Base-by-base conservation (phyloP, 306 rosid species). In the Prosopis cineraria region DNA sequence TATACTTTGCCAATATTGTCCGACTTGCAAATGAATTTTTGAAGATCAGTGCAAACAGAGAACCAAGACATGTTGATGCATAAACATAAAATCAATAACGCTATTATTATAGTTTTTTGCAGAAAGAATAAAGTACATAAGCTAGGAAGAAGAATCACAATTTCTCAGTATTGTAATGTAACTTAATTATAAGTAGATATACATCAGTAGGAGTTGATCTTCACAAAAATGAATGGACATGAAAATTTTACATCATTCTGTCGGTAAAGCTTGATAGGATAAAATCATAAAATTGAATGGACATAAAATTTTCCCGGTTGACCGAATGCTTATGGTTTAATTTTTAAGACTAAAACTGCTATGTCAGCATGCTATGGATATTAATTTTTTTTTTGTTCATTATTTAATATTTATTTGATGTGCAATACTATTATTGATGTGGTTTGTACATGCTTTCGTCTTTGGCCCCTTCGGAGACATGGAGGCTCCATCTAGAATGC, bases 401-500 rank as follows among this genome's bases (percentile, higher is more conserved):
- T n/a, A n/a, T 70, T 62, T 37, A 10, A 1, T 64, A 17, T 2
- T 33, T 43, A 25, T 34, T 48, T 20, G 65, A n/a, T 45, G 72
- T 16, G 19, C 25, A 59, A 69, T 75, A 55, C n/a, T 0, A n/a
- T 65, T 52, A 52, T 52, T 8, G 59, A 20, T 20, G 55, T 53
- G 20, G 76, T 69, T 48, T 76, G 17, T 31, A 41, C 48, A 53
- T 39, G 67, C 84, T 50, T 37, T 80, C 20, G 59, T 19, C 59
- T 7, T 2, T 52, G 58, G 58, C 41, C 53, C 58, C 62, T 44
- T 74, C 1, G 76, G 65, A 81, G 73, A 80, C 73, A 73, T 58
- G 69, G 70, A 81, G 79, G 82, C 80, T 74, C 78, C 80, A 77
- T 77, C 78, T 62, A 80, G n/a, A 84, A 77, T 74, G 78, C 82